These are phyloP conservation scores for Rhododendron williamsianum DNA, from an alignment of 148 eudicot species.

Conservation along the genomic window DNA sequence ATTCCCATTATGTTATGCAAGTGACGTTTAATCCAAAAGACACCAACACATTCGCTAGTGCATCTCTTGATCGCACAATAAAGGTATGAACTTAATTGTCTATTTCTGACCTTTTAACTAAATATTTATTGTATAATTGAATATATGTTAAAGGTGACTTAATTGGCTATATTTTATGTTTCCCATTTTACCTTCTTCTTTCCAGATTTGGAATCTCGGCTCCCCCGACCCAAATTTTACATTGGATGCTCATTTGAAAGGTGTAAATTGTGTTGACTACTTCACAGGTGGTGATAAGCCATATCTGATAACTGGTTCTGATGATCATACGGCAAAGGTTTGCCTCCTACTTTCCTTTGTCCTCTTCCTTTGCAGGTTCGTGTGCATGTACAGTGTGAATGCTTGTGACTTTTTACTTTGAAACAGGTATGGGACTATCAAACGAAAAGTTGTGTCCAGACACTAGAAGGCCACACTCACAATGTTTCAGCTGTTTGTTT, in stretches of 20 bases:
- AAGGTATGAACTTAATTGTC: constrained; percentile 47
- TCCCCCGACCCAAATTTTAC: constrained; percentile 88
- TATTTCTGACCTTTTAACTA: background rate
- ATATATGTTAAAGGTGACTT: background rate
- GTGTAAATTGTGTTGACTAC: constrained; percentile 89
- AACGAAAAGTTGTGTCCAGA: constrained; percentile 87
- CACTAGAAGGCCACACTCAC: constrained; percentile 86
- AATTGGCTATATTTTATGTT: background rate
- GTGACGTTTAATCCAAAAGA: constrained; percentile 91
- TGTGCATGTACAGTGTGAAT: background rate
- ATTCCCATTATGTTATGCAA: constrained; percentile 94
- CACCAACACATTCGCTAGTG: constrained; percentile 90
- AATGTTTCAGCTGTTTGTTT: constrained; percentile 87
- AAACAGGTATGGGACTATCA: constrained; percentile 93
- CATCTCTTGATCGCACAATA: constrained; percentile 89
- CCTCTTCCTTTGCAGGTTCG: background rate
- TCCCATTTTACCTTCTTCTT: background rate
- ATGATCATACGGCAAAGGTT: constrained; percentile 96
- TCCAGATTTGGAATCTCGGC: constrained; percentile 91
- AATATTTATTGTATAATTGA: background rate
- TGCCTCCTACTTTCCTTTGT: constrained; percentile 9
- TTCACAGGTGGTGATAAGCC: constrained; percentile 88
- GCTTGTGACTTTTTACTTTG: constrained; percentile 5
- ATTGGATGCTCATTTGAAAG: constrained; percentile 85
- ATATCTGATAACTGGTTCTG: constrained; percentile 83